Evolutionary conservation across 164 flowering plant species (phyloP).

Genomic region (Vitis riparia): DNA sequence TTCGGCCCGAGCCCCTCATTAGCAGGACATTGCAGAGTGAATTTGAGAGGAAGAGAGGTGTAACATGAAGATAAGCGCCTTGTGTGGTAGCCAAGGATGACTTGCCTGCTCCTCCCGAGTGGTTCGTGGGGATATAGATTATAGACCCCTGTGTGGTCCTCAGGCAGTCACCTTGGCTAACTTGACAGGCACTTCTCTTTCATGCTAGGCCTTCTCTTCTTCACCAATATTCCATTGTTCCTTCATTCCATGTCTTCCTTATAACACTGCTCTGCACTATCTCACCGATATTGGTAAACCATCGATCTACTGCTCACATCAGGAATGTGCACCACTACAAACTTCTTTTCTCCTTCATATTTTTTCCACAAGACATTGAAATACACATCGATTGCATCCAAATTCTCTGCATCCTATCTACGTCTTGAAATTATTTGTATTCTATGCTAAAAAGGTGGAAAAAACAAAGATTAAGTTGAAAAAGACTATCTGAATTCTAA

Average conservation of each 20-base stretch:
- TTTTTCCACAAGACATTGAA: too few species aligned
- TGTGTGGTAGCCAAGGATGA: constrained; percentile 27
- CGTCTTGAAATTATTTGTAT: too few species aligned
- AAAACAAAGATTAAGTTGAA: too few species aligned
- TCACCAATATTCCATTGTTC: background rate
- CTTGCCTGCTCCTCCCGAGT: constrained; percentile 13
- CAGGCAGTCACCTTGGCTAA: constrained; percentile 31
- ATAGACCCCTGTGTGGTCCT: background rate
- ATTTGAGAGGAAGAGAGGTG: constrained; percentile 10
- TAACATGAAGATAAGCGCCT: constrained; percentile 18
- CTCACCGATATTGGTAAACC: too few species aligned
- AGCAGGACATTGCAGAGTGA: background rate
- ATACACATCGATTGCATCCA: too few species aligned
- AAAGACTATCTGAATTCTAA: too few species aligned
- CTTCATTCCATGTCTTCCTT: background rate
- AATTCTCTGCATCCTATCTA: too few species aligned
- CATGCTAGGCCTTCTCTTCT: constrained; percentile 30
- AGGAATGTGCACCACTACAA: too few species aligned
- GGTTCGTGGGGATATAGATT: too few species aligned
- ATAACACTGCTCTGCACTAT: background rate
- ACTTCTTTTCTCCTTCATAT: too few species aligned
- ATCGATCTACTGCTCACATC: too few species aligned
- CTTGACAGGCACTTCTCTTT: constrained; percentile 17
- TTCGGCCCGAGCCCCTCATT: background rate
- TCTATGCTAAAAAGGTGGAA: too few species aligned